A percentile compares a stretch with the other conserved stretches of the same genome.
These are phyloP conservation scores for Hypoxylon sp. DNA, from an alignment of 2,329 filamentous ascomycete genomes.

Conservation along the genomic window DNA sequence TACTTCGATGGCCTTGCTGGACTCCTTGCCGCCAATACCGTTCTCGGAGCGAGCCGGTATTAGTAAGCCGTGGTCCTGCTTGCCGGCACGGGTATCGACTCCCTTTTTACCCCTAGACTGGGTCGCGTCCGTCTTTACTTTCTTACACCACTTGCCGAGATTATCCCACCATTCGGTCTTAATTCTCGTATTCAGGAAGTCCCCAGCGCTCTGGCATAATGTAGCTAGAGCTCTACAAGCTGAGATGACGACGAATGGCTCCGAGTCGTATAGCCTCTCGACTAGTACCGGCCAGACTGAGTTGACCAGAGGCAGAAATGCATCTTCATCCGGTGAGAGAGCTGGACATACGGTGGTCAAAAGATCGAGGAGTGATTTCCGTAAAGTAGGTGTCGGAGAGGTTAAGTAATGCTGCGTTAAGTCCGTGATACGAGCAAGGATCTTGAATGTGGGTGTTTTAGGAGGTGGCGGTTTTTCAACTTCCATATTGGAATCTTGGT, in stretches of 20 bases:
- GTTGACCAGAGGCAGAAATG: constrained; percentile 90
- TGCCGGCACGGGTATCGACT: constrained; percentile 12
- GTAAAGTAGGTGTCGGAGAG: constrained; percentile 82
- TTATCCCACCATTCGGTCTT: constrained; percentile 77
- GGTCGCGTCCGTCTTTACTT: constrained; percentile 58
- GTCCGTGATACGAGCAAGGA: constrained; percentile 83
- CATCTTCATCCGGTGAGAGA: constrained; percentile 81
- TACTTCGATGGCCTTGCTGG: constrained; percentile 25
- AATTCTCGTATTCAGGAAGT: constrained; percentile 84
- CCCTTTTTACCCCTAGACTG: constrained; percentile 35
- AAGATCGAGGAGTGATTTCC: constrained; percentile 82
- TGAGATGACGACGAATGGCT: constrained; percentile 76
- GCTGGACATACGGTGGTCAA: constrained; percentile 79
- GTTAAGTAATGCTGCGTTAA: constrained; percentile 93
- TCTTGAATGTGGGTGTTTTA: constrained; percentile 82
- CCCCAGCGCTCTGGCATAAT: constrained; percentile 79
- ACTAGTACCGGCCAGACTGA: constrained; percentile 88
- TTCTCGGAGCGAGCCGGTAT: constrained; percentile 49
- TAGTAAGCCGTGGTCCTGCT: constrained; percentile 41
- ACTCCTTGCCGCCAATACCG: constrained; percentile 43
- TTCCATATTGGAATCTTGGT: constrained; percentile 54
- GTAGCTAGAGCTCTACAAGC: constrained; percentile 76
- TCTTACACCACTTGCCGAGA: constrained; percentile 64
- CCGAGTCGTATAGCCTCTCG: constrained; percentile 73
- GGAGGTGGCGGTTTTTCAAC: constrained; percentile 68